phyloP scores from a whole-genome alignment of 1,139 yeast species.

The Geotrichum reessii region DNA sequence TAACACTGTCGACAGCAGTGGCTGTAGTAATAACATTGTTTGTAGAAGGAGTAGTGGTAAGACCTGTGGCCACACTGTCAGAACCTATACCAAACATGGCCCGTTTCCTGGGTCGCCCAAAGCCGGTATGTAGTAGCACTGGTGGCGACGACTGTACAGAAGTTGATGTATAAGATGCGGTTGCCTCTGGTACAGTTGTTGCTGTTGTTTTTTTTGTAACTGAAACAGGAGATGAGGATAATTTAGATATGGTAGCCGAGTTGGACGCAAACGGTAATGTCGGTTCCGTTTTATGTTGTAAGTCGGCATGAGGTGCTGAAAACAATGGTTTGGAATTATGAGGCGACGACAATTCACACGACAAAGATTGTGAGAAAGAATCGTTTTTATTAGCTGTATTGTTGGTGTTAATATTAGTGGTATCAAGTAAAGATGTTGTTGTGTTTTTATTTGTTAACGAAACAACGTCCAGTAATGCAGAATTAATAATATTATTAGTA shows the following conservation, averaged over 20 bases:
- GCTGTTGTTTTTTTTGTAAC: background rate
- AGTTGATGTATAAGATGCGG: background rate
- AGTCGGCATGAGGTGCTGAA: no score
- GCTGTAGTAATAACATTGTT: background rate
- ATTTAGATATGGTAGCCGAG: no score
- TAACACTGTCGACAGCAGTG: background rate
- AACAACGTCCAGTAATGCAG: background rate
- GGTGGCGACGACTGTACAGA: background rate
- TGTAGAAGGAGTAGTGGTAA: background rate
- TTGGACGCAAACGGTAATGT: no score
- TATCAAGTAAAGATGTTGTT: background rate
- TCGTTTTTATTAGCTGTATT: background rate
- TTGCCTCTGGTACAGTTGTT: background rate
- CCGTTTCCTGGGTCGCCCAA: background rate
- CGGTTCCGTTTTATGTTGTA: no score
- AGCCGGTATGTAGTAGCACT: background rate
- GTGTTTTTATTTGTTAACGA: background rate
- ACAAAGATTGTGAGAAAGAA: no score
- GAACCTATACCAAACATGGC: background rate
- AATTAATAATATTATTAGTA: background rate
- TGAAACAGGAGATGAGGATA: background rate
- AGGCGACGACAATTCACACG: no score
- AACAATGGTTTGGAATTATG: no score
- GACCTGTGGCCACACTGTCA: no score
- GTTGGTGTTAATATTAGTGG: background rate